Percentiles rank a stretch among this genome's conserved stretches.
These are phyloP conservation scores for Fusarium pininemorale DNA, from an alignment of 2,329 filamentous ascomycete species.

Conservation along the genomic window DNA sequence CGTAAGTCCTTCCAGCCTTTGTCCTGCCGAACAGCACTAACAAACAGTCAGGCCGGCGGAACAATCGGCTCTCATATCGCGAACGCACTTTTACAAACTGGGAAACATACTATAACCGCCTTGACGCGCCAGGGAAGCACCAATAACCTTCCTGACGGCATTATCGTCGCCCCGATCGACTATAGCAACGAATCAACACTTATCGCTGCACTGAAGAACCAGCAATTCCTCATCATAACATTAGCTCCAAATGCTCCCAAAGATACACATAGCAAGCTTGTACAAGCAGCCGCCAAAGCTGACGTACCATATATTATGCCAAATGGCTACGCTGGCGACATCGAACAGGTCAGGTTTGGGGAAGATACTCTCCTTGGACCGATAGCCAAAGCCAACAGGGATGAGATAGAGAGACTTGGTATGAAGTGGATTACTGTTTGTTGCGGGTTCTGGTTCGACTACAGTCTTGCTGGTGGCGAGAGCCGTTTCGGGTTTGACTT, in stretches of 20 bases:
- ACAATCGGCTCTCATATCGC: conserved; percentile 45
- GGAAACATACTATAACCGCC: conserved; percentile 63
- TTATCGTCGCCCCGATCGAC: conserved; percentile 53
- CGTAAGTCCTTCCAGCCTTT: conserved; percentile 43
- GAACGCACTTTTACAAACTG: conserved; percentile 55
- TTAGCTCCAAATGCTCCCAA: conserved; percentile 51
- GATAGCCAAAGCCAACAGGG: conserved; percentile 33
- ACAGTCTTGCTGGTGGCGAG: conserved; percentile 53
- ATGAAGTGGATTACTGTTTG: conserved; percentile 59
- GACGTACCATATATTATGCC: conserved; percentile 63
- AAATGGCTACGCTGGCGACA: conserved; percentile 53
- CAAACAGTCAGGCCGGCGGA: conserved; percentile 1
- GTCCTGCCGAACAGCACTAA: accelerated
- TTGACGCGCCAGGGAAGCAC: conserved; percentile 58
- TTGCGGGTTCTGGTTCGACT: conserved; percentile 65
- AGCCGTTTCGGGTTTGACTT: conserved; percentile 60
- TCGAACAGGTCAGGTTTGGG: conserved; percentile 41
- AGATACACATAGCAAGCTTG: conserved; percentile 55
- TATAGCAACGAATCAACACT: conserved; percentile 56
- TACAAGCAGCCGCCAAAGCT: conserved; percentile 60
- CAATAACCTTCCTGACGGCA: conserved; percentile 54
- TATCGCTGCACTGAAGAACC: conserved; percentile 58
- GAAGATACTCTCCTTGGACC: conserved; percentile 41
- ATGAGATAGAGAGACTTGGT: conserved; percentile 53
- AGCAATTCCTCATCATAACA: conserved; percentile 65